Evolutionary conservation across 768 basidiomycete species (phyloP), one percentile per base, ranked within the genome.

Genomic region (Macrolepiota fuliginosa): DNA sequence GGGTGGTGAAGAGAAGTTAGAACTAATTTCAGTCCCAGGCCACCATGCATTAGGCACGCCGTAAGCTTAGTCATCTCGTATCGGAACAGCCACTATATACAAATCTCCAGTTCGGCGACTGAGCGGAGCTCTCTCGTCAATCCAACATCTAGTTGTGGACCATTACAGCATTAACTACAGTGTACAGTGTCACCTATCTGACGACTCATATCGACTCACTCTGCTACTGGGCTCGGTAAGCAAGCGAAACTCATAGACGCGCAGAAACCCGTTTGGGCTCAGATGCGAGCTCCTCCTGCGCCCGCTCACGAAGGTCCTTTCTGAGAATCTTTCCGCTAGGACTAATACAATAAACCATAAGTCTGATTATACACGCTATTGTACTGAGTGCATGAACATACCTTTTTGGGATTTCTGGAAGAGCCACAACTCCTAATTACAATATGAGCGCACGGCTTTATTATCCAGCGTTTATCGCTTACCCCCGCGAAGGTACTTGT

Each of bases 401-500:
- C 82, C 77, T 83, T 67, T 84, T 87, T 0, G 86, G 86, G 61
- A 87, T 77, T 3, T 68, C 73, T 4, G 80, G 75, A 27, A 87
- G 71, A 1, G 81, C 64, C 10, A 83, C 68, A 27, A 86, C 77
- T 19, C 83, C 88, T 63, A 81, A 79, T n/a, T 40, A 81, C 36
- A 64, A 58, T 37, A 25, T 52, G 19, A 42, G 35, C 15, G 19
- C 9, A 25, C 7, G 1, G 37, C 39, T 27, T 29, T 19, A 36
- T 29, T 19, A 49, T n/a, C 22, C 25, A 42, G 27, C n/a, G 46
- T 11, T 46, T 22, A 19, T 46, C 32, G 62, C 74, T 61, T 63
- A 65, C 83, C 89, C 47, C 88, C 89, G 36, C 90, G 78, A 13
- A 91, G 68, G 32, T 71, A 77, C 68, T 90, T 91, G 70, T 88